phyloP scores from a whole-genome alignment of 345 rosid genomes.

The Crucihimalaya himalaica region DNA sequence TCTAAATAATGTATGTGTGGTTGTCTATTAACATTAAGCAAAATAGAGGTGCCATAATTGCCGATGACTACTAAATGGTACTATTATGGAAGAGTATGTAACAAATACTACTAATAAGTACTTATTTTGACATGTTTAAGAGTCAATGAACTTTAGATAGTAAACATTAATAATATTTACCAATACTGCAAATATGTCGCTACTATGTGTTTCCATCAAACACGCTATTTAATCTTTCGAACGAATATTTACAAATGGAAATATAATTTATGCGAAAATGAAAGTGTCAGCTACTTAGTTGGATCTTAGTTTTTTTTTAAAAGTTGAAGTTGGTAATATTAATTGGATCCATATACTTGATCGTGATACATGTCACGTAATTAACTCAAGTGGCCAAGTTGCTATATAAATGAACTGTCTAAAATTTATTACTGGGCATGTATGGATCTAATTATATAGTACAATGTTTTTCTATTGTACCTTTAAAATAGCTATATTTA shows the following conservation, averaged over 20 bases:
- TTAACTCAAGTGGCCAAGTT: constrained; percentile 34
- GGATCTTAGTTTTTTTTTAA: constrained; percentile 16
- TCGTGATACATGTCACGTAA: constrained; percentile 3
- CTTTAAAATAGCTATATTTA: constrained; percentile 6
- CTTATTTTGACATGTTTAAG: no score
- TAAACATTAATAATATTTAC: no score
- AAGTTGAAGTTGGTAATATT: constrained; percentile 14
- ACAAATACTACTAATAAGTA: no score
- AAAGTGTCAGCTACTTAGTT: constrained; percentile 32
- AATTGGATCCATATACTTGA: background rate
- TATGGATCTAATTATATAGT: background rate
- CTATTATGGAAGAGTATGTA: no score
- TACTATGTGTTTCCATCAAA: no score
- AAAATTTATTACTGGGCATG: constrained; percentile 24
- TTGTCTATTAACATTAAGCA: no score
- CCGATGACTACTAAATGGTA: no score
- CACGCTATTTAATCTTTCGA: background rate
- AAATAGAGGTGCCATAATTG: no score
- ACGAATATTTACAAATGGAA: background rate
- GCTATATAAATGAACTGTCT: constrained; percentile 21
- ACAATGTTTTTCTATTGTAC: constrained; percentile 7
- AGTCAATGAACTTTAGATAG: no score
- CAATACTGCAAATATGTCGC: no score
- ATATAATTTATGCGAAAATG: constrained; percentile 1
- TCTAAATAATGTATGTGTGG: no score